These are phyloP conservation scores for Plantago major DNA, from an alignment of 257 asterid genomes.

Conservation along the genomic window DNA sequence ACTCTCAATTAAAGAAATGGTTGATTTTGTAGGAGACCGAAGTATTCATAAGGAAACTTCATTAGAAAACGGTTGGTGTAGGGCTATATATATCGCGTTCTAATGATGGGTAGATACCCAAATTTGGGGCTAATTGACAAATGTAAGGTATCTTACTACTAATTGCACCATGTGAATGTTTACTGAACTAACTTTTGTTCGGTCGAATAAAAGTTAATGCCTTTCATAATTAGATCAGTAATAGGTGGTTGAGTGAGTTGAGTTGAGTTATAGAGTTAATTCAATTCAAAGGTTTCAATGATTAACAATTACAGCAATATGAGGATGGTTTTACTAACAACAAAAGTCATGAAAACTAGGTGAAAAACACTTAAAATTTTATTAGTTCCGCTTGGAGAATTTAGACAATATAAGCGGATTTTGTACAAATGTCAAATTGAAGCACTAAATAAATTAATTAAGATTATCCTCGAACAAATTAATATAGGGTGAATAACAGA, in stretches of 20 bases:
- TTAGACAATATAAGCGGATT: no score
- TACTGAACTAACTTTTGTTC: conserved; percentile 12
- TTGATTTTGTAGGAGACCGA: neutral
- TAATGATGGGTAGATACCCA: conserved; percentile 34
- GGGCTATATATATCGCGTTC: neutral
- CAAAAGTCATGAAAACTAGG: no score
- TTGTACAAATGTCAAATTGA: no score
- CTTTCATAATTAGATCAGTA: conserved; percentile 29
- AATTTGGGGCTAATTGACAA: conserved; percentile 28
- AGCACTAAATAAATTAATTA: no score
- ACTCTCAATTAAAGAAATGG: conserved; percentile 27
- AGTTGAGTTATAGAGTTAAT: neutral
- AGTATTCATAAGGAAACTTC: conserved; percentile 20
- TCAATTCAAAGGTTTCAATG: neutral
- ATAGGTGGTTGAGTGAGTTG: neutral
- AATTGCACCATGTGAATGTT: conserved; percentile 34
- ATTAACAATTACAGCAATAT: no score
- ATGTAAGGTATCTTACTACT: conserved; percentile 27
- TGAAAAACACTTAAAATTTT: no score
- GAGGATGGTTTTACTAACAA: no score
- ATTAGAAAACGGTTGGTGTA: conserved; percentile 11
- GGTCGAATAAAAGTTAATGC: conserved; percentile 21
- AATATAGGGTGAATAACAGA: no score
- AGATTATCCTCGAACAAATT: no score
- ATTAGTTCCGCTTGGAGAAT: no score